Evolutionary conservation across 805 yeast species (phyloP).

Genomic region (Starmerella tilneyi): DNA sequence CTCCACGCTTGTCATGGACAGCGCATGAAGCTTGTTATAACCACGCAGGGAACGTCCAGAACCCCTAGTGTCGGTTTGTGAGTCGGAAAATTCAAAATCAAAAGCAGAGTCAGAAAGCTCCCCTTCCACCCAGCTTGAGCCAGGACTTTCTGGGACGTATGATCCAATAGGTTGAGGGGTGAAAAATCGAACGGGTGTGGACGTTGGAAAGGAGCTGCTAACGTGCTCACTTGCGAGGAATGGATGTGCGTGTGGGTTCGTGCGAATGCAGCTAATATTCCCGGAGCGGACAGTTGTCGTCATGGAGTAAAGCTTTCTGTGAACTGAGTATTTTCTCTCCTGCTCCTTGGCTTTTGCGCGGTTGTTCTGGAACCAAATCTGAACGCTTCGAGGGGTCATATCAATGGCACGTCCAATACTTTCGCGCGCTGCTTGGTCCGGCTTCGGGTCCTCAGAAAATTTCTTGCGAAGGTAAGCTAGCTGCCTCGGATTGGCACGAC

Average conservation of each 20-base stretch:
- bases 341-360: conserved; percentile 40
- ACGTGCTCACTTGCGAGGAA: not conserved
- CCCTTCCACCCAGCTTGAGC: too few relatives aligned
- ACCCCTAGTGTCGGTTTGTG: not conserved
- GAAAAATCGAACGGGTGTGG: not conserved
- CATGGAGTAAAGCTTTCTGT: conserved; percentile 3
- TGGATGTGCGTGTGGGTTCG: conserved; percentile 7
- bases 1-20: not conserved
- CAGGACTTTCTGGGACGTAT: too few relatives aligned
- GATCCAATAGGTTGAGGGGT: conserved; percentile 1
- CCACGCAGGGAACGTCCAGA: not conserved
- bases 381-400: conserved; percentile 78
- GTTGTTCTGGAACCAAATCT: conserved; percentile 89
- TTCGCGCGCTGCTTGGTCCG: conserved; percentile 34
- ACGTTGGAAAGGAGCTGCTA: not conserved
- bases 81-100: too few relatives aligned
- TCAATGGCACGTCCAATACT: conserved; percentile 60
- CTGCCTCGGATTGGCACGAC: conserved; percentile 73
- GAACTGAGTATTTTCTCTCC: conserved; percentile 9
- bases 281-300: conserved; percentile 9
- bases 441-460: conserved; percentile 64
- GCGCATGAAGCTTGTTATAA: not conserved
- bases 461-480: conserved; percentile 56
- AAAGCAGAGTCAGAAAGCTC: too few relatives aligned
- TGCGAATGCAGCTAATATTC: conserved; percentile 16